phyloP scores from a whole-genome alignment of 2,329 filamentous ascomycete species.

The Ceratocystis harringtonii region DNA sequence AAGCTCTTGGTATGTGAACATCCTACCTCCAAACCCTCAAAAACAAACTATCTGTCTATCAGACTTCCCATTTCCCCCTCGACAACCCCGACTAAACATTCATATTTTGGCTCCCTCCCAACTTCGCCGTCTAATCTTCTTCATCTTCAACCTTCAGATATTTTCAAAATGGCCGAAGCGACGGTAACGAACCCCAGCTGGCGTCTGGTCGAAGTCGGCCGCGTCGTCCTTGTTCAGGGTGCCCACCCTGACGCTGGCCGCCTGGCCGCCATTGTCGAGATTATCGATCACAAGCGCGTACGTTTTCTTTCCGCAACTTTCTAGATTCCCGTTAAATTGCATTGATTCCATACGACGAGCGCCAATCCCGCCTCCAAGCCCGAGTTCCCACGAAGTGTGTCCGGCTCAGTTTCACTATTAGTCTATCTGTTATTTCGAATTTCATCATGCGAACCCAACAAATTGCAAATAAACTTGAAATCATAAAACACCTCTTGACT shows the following conservation, averaged over 20 bases:
- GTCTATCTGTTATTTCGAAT: too few relatives aligned
- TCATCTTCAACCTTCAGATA: constrained; percentile 23
- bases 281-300: constrained; percentile 99
- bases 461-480: too few relatives aligned
- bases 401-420: too few relatives aligned
- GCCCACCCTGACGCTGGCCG: constrained; percentile 67
- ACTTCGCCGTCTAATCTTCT: constrained; percentile 19
- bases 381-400: neutral
- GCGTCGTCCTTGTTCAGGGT: constrained; percentile 78
- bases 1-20: constrained; percentile 18
- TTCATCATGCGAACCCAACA: too few relatives aligned
- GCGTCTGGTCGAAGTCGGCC: constrained; percentile 97
- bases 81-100: constrained; percentile 15
- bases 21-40: constrained; percentile 15
- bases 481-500: too few relatives aligned
- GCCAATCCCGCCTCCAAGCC: neutral
- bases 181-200: constrained; percentile 69
- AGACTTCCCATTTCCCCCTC: neutral
- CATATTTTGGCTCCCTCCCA: constrained; percentile 8
- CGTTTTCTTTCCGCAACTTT: constrained; percentile 32
- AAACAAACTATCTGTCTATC: neutral
- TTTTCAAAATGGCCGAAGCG: constrained; percentile 61
- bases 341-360: neutral
- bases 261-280: constrained; percentile 91
- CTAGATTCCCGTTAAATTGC: neutral